Evolutionary conservation across 164 flowering plant genomes (phyloP), one percentile per base, ranked within the genome.

Genomic region (Macadamia integrifolia): DNA sequence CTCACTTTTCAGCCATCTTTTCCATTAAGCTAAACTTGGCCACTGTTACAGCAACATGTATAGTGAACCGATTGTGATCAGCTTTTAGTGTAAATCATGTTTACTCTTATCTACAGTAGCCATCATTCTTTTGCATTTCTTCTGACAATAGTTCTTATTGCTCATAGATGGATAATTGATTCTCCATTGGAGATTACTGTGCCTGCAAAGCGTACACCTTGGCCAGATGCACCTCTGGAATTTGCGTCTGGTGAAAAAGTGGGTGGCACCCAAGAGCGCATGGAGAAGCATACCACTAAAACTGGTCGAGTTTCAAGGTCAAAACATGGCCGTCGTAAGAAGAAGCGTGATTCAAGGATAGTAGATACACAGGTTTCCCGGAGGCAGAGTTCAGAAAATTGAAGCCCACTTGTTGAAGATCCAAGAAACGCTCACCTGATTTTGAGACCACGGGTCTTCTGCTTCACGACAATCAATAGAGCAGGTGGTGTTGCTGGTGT

Each of bases 211-310:
- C 91, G 82, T 60, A 94, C 97, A 23, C 93, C 98, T 48, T 92
- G 98, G 98, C 97, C 95, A 4, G 97, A 93, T 79, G 85, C 82
- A 70, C 93, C 96, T 77, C 97, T 94, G 46, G 98, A 93, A 74
- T 88, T 93, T 65, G 90, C 85, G 18, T 62, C 80, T 29, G 64
- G 48, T 53, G 84, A 73, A 69, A 88, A 81, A 53, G 70, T 56
- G 52, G 71, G 14, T 29, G 64, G 6, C 65, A 69, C 67, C 58
- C 79, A 71, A 69, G 91, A 86, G 52, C 81, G 63, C 29, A 66
- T 66, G 15, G 84, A 76, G 66, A 87, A 86, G 76, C 88, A 58
- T 59, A 59, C 78, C 28, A 7, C 83, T 35, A 88, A 80, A 77
- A 69, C 77, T 4, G 44, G 66, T 14, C 80, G 85, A 50, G 10